Base-by-base conservation (phyloP, 2,329 filamentous ascomycete species). In the Fusarium ambrosium region DNA sequence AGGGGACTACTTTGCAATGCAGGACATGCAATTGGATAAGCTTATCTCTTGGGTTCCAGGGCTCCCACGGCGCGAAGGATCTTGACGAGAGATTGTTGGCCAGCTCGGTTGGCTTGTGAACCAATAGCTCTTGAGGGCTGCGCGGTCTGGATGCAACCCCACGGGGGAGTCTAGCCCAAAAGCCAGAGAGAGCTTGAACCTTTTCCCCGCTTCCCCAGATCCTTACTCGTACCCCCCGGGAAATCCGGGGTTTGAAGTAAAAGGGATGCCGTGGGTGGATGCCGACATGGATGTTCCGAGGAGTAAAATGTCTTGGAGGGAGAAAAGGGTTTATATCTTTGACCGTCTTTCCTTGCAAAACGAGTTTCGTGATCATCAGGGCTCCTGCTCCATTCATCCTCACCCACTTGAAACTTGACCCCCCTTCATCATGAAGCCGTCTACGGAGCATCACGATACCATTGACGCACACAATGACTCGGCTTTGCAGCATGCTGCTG, bases 401-500 rank as follows among this genome's bases (percentile, higher is more conserved):
- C 32, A 34, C 51, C 27, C 51, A 56, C 3, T 34, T 56, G 51
- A 56, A 34, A 34, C 29, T 56, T 24, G 36, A 29, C 24, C 32
- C 32, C 32, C 32, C 32, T 32, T 48, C 32, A 36, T 11, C 56
- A 66, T 61, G 55, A 66, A 66, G 55, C 16, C 43, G 11, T 16
- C 32, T 22, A 32, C 55, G 22, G 41, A 36, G 29, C 64, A 66
- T 41, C 39, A 27, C 27, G 56, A 66, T 34, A 39, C 59, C 11
- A 61, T 64, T 20, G 62, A 53, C 2, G 4, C 24, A 18, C 45
- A 53, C n/a, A 61, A 53, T 22, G 58, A 27, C 29, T 34, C 64
- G 22, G 60, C 34, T 14, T 7, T 65, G 43, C 63, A 65, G 24
- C 53, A 60, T 60, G 64, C 64, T 29, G 55, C 64, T 16, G 56